phyloP scores from a whole-genome alignment of 495 filamentous ascomycete genomes.

The Viridothelium virens region DNA sequence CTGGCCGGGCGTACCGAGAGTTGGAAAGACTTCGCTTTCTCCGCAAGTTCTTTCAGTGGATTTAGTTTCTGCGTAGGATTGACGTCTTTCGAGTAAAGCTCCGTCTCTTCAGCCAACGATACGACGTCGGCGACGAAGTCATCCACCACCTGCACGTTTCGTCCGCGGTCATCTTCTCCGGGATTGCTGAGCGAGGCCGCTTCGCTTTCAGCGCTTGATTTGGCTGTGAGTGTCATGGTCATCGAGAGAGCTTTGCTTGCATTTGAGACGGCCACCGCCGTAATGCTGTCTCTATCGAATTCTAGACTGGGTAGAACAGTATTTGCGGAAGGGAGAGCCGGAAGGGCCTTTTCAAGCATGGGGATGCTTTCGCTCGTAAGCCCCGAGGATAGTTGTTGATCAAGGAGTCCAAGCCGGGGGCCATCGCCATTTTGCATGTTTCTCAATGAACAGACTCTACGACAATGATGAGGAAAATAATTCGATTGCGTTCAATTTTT shows the following conservation, averaged over 20 bases:
- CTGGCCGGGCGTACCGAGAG: not conserved
- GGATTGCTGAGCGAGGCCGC: not conserved
- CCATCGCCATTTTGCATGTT: not conserved
- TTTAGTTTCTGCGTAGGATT: not conserved
- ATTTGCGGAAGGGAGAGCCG: not conserved
- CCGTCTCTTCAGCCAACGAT: not conserved
- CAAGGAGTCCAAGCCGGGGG: not conserved
- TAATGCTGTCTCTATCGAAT: not conserved
- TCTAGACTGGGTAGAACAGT: not conserved
- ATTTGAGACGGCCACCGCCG: not conserved
- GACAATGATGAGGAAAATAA: not conserved
- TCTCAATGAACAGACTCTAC: not conserved
- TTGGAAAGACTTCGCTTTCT: not conserved
- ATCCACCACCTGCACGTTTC: not conserved
- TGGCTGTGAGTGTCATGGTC: not conserved
- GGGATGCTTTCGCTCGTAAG: not conserved
- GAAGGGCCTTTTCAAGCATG: not conserved
- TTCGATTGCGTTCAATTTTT: not conserved
- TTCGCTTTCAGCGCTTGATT: not conserved
- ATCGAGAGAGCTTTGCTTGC: not conserved
- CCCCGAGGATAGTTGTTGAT: not conserved
- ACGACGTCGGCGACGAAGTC: not conserved
- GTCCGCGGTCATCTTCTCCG: not conserved
- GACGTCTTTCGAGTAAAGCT: not conserved
- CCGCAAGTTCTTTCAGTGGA: not conserved